phyloP scores from a whole-genome alignment of 2,329 filamentous ascomycete species.

The Fusarium abutilonis region DNA sequence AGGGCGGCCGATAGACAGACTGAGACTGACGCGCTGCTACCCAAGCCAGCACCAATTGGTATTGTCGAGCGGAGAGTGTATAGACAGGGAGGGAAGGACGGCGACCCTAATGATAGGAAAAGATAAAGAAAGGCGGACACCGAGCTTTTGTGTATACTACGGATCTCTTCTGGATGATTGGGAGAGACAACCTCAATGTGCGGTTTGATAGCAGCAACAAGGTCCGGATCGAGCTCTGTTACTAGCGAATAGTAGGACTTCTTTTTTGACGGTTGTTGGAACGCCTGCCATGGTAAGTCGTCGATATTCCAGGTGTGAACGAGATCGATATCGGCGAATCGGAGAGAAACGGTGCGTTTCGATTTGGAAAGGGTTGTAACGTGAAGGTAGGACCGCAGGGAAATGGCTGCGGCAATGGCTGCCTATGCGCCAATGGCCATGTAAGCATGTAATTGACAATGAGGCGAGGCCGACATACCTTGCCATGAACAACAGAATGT shows the following conservation, averaged over 20 bases:
- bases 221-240: slow-evolving; percentile 82
- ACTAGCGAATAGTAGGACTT: slow-evolving; percentile 94
- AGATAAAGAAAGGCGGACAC: slow-evolving; percentile 91
- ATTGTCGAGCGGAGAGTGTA: slow-evolving; percentile 95
- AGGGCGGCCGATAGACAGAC: slow-evolving; percentile 89
- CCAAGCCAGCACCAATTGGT: slow-evolving; percentile 88
- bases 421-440: slow-evolving; percentile 60
- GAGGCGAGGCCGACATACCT: slow-evolving; percentile 61
- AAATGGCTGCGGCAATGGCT: slow-evolving; percentile 94
- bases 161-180: slow-evolving; percentile 71
- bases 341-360: slow-evolving; percentile 84
- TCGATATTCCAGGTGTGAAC: slow-evolving; percentile 95
- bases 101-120: slow-evolving; percentile 85
- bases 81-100: slow-evolving; percentile 80
- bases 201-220: slow-evolving; percentile 82
- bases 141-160: slow-evolving; percentile 85
- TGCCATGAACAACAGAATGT: slow-evolving; percentile 97
- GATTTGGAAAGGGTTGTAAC: slow-evolving; percentile 95
- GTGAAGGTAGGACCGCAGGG: slow-evolving; percentile 93
- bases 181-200: slow-evolving; percentile 78
- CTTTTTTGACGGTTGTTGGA: slow-evolving; percentile 84
- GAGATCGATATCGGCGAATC: slow-evolving; percentile 90
- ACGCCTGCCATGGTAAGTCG: slow-evolving; percentile 84
- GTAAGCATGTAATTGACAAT: slow-evolving; percentile 31
- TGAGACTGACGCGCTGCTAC: slow-evolving; percentile 92